Evolutionary conservation across 2,329 filamentous ascomycete species (phyloP).

Genomic region (Triangularia setosa): DNA sequence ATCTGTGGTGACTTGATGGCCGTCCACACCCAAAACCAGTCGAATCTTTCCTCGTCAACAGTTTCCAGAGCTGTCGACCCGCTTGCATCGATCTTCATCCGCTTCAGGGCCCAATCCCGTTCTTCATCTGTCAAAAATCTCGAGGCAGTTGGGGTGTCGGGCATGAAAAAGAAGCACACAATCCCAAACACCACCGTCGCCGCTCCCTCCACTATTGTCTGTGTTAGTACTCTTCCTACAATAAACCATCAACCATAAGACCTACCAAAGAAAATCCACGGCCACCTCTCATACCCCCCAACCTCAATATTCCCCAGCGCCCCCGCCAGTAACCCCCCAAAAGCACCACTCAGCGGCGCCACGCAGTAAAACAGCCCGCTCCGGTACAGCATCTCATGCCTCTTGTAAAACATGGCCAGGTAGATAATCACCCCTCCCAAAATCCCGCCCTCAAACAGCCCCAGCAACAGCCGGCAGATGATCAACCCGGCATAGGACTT

Average conservation of each 20-base stretch:
- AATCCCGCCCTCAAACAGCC: constrained; percentile 54
- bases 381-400: constrained; percentile 50
- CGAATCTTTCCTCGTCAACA: constrained; percentile 37
- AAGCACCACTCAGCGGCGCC: constrained; percentile 63
- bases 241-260: background rate
- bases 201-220: constrained; percentile 49
- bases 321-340: constrained; percentile 58
- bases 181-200: constrained; percentile 58
- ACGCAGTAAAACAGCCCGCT: constrained; percentile 63
- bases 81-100: constrained; percentile 26
- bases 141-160: constrained; percentile 27
- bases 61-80: constrained; percentile 22
- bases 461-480: constrained; percentile 42
- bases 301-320: constrained; percentile 52
- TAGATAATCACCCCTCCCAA: constrained; percentile 57
- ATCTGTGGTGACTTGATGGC: constrained; percentile 30
- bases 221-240: background rate
- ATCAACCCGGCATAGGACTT: constrained; percentile 25
- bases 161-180: constrained; percentile 47
- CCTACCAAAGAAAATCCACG: constrained; percentile 46
- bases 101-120: constrained; percentile 20
- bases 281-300: constrained; percentile 38
- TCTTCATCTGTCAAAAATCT: constrained; percentile 29
- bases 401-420: constrained; percentile 50
- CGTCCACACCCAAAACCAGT: constrained; percentile 39